Evolutionary conservation across 169 alveolate species (phyloP).

Genomic region (Plasmodium adleri): DNA sequence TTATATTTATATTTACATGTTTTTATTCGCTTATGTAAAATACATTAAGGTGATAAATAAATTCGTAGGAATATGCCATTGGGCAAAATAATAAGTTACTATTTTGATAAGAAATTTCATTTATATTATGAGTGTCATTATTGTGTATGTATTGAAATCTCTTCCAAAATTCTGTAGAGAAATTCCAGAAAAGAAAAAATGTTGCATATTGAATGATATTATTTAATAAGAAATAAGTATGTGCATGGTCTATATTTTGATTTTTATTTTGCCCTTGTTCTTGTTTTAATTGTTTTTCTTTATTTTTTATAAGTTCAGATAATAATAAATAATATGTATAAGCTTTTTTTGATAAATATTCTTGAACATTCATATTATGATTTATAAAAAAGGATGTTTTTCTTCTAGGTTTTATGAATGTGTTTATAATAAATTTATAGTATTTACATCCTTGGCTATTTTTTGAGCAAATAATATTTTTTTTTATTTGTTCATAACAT

Average conservation of each 20-base stretch:
- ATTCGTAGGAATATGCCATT: slow-evolving; percentile 42
- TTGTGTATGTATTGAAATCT: slow-evolving; percentile 30
- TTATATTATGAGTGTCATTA: background rate
- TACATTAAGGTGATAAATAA: slow-evolving; percentile 23
- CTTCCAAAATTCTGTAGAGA: slow-evolving; percentile 45
- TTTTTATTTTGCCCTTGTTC: background rate
- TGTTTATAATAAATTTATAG: slow-evolving; percentile 19
- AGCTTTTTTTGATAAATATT: slow-evolving; percentile 30
- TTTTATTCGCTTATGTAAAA: slow-evolving; percentile 10
- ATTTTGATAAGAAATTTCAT: background rate
- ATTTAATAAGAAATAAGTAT: slow-evolving; percentile 20
- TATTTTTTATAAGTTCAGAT: slow-evolving; percentile 30
- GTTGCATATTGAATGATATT: slow-evolving; percentile 25
- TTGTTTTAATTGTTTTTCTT: slow-evolving; percentile 9
- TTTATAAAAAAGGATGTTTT: slow-evolving; percentile 38
- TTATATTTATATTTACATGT: background rate
- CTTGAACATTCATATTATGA: slow-evolving; percentile 39
- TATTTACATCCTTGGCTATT: slow-evolving; percentile 40
- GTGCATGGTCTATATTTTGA: slow-evolving; percentile 15
- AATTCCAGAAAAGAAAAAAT: slow-evolving; percentile 43
- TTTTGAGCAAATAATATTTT: slow-evolving; percentile 19
- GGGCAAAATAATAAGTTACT: slow-evolving; percentile 19
- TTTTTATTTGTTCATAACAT: slow-evolving; percentile 43
- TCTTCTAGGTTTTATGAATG: slow-evolving; percentile 38
- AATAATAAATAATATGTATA: slow-evolving; percentile 26